Evolutionary conservation across 441 rosid species (phyloP).

Genomic region (Syzygium malaccense): DNA sequence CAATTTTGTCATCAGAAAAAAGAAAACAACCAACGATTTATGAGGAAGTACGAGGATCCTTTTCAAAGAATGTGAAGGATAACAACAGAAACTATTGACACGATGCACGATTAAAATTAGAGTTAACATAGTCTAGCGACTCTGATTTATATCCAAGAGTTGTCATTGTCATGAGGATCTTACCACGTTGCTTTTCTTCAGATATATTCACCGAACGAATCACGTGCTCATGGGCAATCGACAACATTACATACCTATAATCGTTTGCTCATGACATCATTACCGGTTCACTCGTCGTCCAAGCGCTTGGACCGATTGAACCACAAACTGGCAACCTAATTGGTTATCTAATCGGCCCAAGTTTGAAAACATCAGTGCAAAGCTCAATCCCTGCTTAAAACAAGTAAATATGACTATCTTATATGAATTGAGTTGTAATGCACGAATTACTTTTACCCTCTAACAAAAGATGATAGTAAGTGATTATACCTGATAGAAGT

Average conservation of each 20-base stretch:
- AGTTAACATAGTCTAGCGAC: neutral
- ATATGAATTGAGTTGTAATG: neutral
- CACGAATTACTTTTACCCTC: neutral
- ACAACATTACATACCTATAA: neutral
- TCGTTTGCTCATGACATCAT: neutral
- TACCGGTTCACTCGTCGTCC: no score
- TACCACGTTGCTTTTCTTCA: neutral
- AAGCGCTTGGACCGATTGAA: no score
- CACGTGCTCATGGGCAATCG: fast-evolving
- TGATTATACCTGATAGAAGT: neutral
- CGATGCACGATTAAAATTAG: neutral
- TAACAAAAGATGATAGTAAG: neutral
- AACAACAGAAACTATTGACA: neutral
- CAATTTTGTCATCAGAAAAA: no score
- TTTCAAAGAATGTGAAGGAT: neutral
- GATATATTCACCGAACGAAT: neutral
- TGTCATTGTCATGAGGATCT: neutral
- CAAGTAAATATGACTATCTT: neutral
- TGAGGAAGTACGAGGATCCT: neutral
- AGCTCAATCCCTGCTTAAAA: neutral
- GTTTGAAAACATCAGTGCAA: neutral
- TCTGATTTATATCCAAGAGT: neutral
- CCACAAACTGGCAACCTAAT: neutral
- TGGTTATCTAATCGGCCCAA: neutral
- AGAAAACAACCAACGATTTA: neutral